A percentile compares a stretch with the other conserved stretches of the same genome.
These are phyloP conservation scores for Trypanosoma platydactyli DNA, from an alignment of 208 protist genomes.

Conservation along the genomic window DNA sequence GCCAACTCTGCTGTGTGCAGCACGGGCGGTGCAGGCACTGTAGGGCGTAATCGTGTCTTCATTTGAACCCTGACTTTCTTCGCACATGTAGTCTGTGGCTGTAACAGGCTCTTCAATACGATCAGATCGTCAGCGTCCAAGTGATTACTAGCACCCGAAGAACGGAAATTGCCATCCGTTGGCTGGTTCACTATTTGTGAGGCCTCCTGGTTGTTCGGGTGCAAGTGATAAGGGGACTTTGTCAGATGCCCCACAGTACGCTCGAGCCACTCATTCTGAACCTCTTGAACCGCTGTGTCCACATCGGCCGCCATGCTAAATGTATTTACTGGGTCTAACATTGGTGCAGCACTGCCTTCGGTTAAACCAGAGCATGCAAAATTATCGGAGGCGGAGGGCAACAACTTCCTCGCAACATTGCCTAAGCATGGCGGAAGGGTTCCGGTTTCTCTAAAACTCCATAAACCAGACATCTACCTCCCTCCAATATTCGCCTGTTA, in stretches of 20 bases:
- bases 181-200: not conserved
- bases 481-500: too few relatives aligned
- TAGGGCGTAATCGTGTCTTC: not conserved
- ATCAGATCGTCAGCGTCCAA: slow-evolving; percentile 15
- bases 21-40: not conserved
- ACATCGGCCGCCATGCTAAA: slow-evolving; percentile 18
- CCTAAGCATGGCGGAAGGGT: not conserved
- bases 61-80: not conserved
- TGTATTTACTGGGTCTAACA: slow-evolving; percentile 3
- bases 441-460: slow-evolving; percentile 57
- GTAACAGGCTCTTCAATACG: slow-evolving; percentile 12
- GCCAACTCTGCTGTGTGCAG: slow-evolving; percentile 1
- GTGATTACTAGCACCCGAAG: not conserved
- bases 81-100: not conserved
- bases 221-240: slow-evolving; percentile 9
- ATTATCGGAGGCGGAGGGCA: slow-evolving; percentile 22
- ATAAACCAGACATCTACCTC: slow-evolving; percentile 56
- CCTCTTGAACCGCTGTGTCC: slow-evolving; percentile 18
- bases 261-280: slow-evolving; percentile 27
- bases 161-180: not conserved
- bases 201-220: not conserved
- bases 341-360: not conserved
- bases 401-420: not conserved
- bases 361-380: not conserved
- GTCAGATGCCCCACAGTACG: slow-evolving; percentile 9